These are phyloP conservation scores for Aspergillus carlsbadensis DNA, from an alignment of 495 filamentous ascomycete genomes.

Conservation along the genomic window DNA sequence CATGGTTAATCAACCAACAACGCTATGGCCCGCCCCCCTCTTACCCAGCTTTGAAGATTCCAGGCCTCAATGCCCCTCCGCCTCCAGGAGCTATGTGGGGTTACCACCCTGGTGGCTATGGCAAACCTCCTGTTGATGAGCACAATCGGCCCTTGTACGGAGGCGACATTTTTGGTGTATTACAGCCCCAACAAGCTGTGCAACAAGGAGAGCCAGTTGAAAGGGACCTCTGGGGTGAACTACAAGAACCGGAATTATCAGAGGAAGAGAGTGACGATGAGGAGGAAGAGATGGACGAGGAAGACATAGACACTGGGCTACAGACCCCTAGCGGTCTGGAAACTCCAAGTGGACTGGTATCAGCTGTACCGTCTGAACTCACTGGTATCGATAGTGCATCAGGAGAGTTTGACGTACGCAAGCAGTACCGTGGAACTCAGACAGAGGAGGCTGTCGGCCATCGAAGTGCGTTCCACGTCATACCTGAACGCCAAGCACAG, in stretches of 20 bases:
- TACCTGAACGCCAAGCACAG: conserved; percentile 80
- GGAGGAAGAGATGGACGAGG: conserved; percentile 65
- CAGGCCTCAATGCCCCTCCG: conserved; percentile 91
- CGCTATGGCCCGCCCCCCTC: conserved; percentile 89
- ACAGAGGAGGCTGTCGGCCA: conserved; percentile 78
- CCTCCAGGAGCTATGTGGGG: conserved; percentile 95
- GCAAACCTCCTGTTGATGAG: conserved; percentile 92
- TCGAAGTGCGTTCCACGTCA: conserved; percentile 79
- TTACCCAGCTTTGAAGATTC: conserved; percentile 89
- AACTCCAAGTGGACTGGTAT: conserved; percentile 78
- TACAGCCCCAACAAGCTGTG: conserved; percentile 60
- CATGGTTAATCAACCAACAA: conserved; percentile 97
- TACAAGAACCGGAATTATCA: conserved; percentile 80
- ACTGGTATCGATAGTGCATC: conserved; percentile 69
- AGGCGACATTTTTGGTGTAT: conserved; percentile 88
- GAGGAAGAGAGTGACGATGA: conserved; percentile 82
- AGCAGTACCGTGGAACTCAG: conserved; percentile 80
- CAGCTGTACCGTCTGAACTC: conserved; percentile 75
- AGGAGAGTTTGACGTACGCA: conserved; percentile 89
- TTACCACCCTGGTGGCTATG: conserved; percentile 92
- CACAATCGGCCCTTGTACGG: conserved; percentile 87
- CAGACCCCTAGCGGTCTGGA: conserved; percentile 77
- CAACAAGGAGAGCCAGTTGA: conserved; percentile 80
- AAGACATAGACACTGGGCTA: conserved; percentile 60
- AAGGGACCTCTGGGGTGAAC: conserved; percentile 86